phyloP scores from a whole-genome alignment of 164 flowering plant genomes.

The Umbellularia californica region DNA sequence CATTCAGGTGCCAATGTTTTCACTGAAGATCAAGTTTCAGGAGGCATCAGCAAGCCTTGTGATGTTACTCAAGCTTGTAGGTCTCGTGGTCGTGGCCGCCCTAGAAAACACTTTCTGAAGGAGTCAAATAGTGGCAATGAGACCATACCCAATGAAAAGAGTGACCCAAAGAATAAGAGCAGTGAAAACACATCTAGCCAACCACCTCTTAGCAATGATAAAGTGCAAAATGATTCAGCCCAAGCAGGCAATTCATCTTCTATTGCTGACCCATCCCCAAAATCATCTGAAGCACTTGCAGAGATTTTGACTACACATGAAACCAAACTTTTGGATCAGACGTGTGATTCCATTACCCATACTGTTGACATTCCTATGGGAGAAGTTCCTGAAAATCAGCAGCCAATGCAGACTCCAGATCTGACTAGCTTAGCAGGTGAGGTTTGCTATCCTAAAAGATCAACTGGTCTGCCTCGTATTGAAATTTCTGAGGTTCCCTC shows the following conservation, averaged over 20 bases:
- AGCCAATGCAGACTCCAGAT: conserved; percentile 8
- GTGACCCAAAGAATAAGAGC: conserved; percentile 9
- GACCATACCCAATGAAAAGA: conserved; percentile 9
- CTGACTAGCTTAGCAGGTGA: conserved; percentile 3
- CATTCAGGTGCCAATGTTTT: conserved; percentile 17
- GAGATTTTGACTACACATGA: conserved; percentile 1
- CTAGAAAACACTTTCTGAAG: conserved; percentile 6
- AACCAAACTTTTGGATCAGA: background rate
- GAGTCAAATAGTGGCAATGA: conserved; percentile 6
- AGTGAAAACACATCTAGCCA: conserved; percentile 7
- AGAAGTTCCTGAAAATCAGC: conserved; percentile 11
- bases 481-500: background rate
- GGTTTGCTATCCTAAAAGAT: conserved; percentile 14
- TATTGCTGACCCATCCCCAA: background rate
- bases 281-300: background rate
- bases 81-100: conserved; percentile 6
- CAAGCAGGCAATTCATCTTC: conserved; percentile 4
- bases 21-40: conserved; percentile 28
- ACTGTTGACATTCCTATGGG: background rate
- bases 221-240: conserved; percentile 7
- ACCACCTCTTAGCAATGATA: conserved; percentile 4
- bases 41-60: conserved; percentile 18
- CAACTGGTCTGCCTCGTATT: background rate
- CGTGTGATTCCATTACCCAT: background rate
- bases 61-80: conserved; percentile 14